Base-by-base conservation (phyloP, 768 basidiomycete genomes). In the Leucocoprinus birnbaumii region DNA sequence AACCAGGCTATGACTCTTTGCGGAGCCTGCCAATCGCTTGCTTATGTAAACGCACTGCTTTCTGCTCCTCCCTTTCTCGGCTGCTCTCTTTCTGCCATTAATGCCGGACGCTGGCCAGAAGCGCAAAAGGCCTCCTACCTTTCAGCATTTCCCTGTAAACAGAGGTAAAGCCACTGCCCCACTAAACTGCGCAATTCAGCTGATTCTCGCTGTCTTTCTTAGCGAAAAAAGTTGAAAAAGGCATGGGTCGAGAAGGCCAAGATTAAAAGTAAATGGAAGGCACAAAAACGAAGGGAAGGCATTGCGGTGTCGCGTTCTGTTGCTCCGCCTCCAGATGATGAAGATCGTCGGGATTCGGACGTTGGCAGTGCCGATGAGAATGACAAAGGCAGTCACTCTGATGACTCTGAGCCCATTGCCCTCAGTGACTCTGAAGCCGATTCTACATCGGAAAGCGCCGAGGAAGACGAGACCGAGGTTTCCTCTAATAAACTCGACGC, bases 161-260 rank as follows among this genome's bases (percentile, higher is more conserved):
- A 76, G 84, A 73, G 90, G 90, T 88, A n/a, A n/a, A n/a, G n/a
- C n/a, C n/a, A n/a, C n/a, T n/a, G n/a, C n/a, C n/a, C n/a, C n/a
- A n/a, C n/a, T n/a, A n/a, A n/a, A n/a, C n/a, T n/a, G 25, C 25
- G 44, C 10, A n/a, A n/a, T 2, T 37, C 34, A 45, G 42, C 55
- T 49, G 3, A 48, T 43, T 55, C 42, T 50, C 22, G 58, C 10
- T 26, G 11, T 11, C 31, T 5, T 31, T 31, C 24, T 1, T 34
- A 93, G 93, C 94, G 18, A 89, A 82, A n/a, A 67, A 86, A 84
- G 61, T 74, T 95, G 55, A 95, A 93, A 70, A 79, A 82, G 65
- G 78, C 82, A 55, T 94, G 94, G 84, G 79, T 95, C 9, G 78
- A 87, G 53, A 84, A 79, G 57, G 79, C 79, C 56, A 92, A 91